phyloP scores from a whole-genome alignment of 2,329 filamentous ascomycete species.

The Exophiala viscosa region DNA sequence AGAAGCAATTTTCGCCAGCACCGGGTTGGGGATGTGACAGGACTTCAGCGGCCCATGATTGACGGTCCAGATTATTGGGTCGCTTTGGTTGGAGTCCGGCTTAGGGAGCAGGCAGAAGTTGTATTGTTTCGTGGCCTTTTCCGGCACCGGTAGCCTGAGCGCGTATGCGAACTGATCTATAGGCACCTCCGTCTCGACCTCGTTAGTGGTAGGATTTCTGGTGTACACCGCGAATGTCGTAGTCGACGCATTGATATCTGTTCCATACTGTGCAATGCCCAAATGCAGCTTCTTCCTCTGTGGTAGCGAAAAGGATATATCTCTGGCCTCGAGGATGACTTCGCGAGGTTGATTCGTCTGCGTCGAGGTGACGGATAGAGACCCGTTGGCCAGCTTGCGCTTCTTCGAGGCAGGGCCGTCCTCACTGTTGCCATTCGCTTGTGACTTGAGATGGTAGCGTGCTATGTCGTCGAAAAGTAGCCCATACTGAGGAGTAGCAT shows the following conservation, averaged over 20 bases:
- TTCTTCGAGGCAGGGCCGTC: slow-evolving; percentile 44
- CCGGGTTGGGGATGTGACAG: slow-evolving; percentile 27
- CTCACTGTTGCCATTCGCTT: slow-evolving; percentile 1
- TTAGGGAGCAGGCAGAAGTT: slow-evolving; percentile 60
- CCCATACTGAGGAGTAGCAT: slow-evolving; percentile 15
- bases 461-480: slow-evolving; percentile 50
- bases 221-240: slow-evolving; percentile 43
- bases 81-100: slow-evolving; percentile 49
- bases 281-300: slow-evolving; percentile 62
- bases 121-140: slow-evolving; percentile 61
- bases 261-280: slow-evolving; percentile 47
- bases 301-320: slow-evolving; percentile 60
- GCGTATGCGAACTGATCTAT: slow-evolving; percentile 46
- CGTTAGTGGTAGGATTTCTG: slow-evolving; percentile 48
- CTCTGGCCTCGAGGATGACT: slow-evolving; percentile 45
- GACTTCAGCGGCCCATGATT: slow-evolving; percentile 50
- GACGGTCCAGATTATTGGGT: slow-evolving; percentile 60
- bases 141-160: slow-evolving; percentile 60
- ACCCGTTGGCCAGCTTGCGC: slow-evolving; percentile 46
- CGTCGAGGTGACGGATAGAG: slow-evolving; percentile 8
- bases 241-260: slow-evolving; percentile 5
- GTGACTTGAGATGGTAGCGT: slow-evolving; percentile 39
- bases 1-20: slow-evolving; percentile 28
- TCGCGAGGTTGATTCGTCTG: slow-evolving; percentile 29
- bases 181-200: slow-evolving; percentile 52